A percentile compares a stretch with the other conserved stretches of the same genome.
Evolutionary conservation across 441 rosid genomes (phyloP).

Genomic region (Manihot esculenta): DNA sequence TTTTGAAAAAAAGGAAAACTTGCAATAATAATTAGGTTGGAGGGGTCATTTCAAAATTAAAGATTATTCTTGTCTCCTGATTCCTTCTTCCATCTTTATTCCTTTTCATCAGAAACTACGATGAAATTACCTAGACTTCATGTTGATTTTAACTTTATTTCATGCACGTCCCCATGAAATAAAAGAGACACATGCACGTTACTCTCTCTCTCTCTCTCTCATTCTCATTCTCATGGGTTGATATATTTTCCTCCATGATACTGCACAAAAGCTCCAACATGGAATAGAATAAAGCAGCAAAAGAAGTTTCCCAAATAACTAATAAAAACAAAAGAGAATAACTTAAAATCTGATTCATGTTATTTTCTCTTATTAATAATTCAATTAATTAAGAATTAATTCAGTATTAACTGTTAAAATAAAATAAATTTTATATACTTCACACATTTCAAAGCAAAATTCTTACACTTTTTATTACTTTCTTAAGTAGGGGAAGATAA

Average conservation of each 20-base stretch:
- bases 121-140: constrained; percentile 47
- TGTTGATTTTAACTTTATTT: constrained; percentile 39
- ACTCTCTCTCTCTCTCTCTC: constrained; percentile 21
- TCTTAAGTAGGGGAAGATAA: no score
- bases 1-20: neutral
- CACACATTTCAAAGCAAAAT: no score
- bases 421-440: no score
- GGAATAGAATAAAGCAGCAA: constrained; percentile 39
- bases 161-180: constrained; percentile 48
- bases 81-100: constrained; percentile 43
- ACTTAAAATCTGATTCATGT: constrained; percentile 9
- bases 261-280: constrained; percentile 36
- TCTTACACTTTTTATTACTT: no score
- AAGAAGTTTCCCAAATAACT: constrained; percentile 36
- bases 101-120: constrained; percentile 49
- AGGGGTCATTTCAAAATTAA: constrained; percentile 43
- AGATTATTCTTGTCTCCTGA: constrained; percentile 69
- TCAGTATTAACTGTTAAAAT: no score
- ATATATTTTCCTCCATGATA: constrained; percentile 4
- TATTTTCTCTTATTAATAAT: neutral
- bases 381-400: no score
- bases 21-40: neutral
- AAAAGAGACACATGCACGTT: constrained; percentile 34
- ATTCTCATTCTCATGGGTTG: neutral
- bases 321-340: constrained; percentile 12